Evolutionary conservation across 192 early-diverging fungal genomes (phyloP).

Genomic region (Lobulomyces angularis): DNA sequence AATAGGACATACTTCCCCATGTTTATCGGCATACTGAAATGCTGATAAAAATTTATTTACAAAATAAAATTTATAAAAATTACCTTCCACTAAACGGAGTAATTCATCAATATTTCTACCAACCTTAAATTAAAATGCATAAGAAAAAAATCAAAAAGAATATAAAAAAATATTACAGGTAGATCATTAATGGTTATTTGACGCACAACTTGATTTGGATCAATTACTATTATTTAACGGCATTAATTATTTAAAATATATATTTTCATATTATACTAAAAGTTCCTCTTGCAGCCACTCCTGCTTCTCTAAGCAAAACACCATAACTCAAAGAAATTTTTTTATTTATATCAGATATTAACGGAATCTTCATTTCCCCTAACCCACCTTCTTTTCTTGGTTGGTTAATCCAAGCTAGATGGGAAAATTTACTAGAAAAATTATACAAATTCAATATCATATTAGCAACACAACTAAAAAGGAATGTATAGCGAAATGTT

Average conservation of each 20-base stretch:
- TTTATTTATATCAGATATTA: slow-evolving; percentile 44
- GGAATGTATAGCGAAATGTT: too few species aligned
- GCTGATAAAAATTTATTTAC: too few species aligned
- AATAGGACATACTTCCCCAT: slow-evolving; percentile 47
- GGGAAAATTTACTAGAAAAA: slow-evolving; percentile 32
- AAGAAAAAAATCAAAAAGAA: too few species aligned
- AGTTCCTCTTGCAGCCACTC: slow-evolving; percentile 35
- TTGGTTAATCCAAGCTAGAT: slow-evolving; percentile 42
- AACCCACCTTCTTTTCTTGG: slow-evolving; percentile 44
- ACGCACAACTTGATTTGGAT: slow-evolving; percentile 47
- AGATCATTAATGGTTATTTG: slow-evolving; percentile 46
- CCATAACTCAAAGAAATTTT: slow-evolving; percentile 39
- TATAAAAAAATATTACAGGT: too few species aligned
- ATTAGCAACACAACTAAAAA: slow-evolving; percentile 1
- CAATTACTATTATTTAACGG: too few species aligned
- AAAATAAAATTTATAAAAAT: too few species aligned
- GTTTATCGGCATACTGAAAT: slow-evolving; percentile 43
- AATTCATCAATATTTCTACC: slow-evolving; percentile 55
- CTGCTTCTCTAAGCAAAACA: slow-evolving; percentile 26
- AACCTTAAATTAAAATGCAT: too few species aligned
- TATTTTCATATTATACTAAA: slow-evolving; percentile 39
- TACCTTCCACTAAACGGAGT: slow-evolving; percentile 45
- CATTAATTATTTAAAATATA: too few species aligned
- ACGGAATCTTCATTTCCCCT: slow-evolving; percentile 37
- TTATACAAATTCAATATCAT: not conserved